Evolutionary conservation across 1,284 basidiomycete species (phyloP).

Genomic region (Irpex rosettiformis): DNA sequence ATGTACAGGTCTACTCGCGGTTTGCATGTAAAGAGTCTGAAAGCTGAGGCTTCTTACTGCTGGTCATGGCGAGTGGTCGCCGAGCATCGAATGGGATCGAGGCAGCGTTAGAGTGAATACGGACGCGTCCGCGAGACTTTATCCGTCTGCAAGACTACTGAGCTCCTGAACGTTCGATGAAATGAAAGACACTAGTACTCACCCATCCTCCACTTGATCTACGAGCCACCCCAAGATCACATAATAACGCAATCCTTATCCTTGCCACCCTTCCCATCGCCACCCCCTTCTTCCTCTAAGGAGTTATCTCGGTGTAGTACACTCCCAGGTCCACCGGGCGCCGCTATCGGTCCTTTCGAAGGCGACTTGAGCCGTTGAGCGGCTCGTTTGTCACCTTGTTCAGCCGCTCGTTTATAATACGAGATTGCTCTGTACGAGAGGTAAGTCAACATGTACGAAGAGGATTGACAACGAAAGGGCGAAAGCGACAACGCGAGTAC

Average conservation of each 20-base stretch:
- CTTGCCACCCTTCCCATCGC: conserved; percentile 32
- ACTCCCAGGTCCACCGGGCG: conserved; percentile 58
- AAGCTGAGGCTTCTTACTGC: too few species aligned
- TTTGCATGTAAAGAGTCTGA: too few species aligned
- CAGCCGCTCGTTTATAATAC: conserved; percentile 90
- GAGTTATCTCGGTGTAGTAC: conserved; percentile 52
- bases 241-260: conserved; percentile 79
- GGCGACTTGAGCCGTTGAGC: conserved; percentile 77
- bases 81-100: too few species aligned
- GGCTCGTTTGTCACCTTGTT: conserved; percentile 95
- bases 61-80: too few species aligned
- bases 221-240: conserved; percentile 34
- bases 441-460: neutral
- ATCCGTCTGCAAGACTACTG: too few species aligned
- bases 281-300: conserved; percentile 21
- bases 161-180: too few species aligned
- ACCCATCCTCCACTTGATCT: too few species aligned
- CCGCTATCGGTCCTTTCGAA: conserved; percentile 50
- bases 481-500: too few species aligned
- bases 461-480: conserved; percentile 11
- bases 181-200: too few species aligned
- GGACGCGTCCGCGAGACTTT: too few species aligned
- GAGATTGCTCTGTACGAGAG: conserved; percentile 54
- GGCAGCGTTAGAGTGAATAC: too few species aligned
- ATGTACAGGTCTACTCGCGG: too few species aligned